Conservation (phyloP, 176 grass and related monocot genomes). For the Otatea glauca region DNA sequence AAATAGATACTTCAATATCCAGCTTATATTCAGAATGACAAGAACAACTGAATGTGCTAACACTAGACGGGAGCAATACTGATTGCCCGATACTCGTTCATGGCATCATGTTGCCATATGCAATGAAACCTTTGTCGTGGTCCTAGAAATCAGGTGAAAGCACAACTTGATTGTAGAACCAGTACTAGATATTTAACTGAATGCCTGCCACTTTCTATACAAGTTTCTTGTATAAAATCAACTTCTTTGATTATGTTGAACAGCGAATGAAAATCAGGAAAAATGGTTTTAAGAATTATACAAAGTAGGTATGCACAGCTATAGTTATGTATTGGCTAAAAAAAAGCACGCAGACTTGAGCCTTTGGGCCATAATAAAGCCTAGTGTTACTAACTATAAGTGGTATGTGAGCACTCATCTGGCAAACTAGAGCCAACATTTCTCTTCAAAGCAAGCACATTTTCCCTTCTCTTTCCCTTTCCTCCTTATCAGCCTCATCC, state of each 20-base stretch:
- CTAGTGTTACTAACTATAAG: neutral
- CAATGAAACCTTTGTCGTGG: neutral
- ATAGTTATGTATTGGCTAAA: neutral
- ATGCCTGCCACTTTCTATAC: neutral
- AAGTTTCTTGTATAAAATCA: neutral
- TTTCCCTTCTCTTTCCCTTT: neutral
- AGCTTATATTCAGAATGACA: conserved; percentile 17
- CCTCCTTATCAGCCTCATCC: too few relatives aligned
- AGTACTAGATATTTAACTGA: neutral
- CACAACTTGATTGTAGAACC: neutral
- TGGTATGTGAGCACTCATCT: neutral
- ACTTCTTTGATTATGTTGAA: neutral
- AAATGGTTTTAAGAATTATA: neutral
- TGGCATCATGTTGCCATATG: neutral
- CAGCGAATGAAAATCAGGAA: neutral
- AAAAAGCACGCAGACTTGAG: neutral
- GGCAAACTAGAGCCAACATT: neutral
- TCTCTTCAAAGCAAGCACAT: neutral
- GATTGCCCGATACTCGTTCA: neutral
- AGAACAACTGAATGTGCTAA: neutral
- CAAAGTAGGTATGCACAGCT: neutral
- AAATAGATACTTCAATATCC: neutral
- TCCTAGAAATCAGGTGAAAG: conserved; percentile 19
- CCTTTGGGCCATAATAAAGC: neutral
- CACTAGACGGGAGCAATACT: neutral